Percentiles rank a stretch among this genome's conserved stretches.
These are phyloP conservation scores for Sextonia rubra DNA, from an alignment of 164 flowering plant species.

Conservation along the genomic window DNA sequence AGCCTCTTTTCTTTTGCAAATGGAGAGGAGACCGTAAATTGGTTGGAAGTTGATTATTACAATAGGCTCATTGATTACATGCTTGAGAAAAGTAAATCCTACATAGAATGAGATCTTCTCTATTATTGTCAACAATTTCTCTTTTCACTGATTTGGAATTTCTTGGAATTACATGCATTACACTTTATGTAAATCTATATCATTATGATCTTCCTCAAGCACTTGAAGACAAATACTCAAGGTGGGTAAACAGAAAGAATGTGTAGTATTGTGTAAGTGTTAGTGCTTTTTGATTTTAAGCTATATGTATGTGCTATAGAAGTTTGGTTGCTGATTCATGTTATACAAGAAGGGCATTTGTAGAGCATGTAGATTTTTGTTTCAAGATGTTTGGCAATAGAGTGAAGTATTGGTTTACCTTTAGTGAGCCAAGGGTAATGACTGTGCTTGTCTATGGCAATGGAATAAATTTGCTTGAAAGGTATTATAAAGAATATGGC, in stretches of 20 bases:
- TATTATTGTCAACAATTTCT: neutral
- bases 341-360: slow-evolving; percentile 50
- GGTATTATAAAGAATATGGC: slow-evolving; percentile 55
- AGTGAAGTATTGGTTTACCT: slow-evolving; percentile 77
- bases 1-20: neutral
- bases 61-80: slow-evolving; percentile 28
- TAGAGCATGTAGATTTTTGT: slow-evolving; percentile 72
- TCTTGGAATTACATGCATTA: slow-evolving; percentile 39
- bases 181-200: slow-evolving; percentile 71
- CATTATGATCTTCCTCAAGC: slow-evolving; percentile 74
- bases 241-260: slow-evolving; percentile 38
- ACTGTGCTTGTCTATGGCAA: slow-evolving; percentile 73
- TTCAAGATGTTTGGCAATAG: slow-evolving; percentile 71
- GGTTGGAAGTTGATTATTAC: slow-evolving; percentile 14
- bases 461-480: slow-evolving; percentile 59
- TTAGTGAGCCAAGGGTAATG: slow-evolving; percentile 69
- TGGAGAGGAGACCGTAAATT: slow-evolving; percentile 10
- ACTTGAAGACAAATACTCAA: slow-evolving; percentile 48
- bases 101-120: neutral
- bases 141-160: neutral
- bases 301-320: too few species aligned
- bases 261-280: slow-evolving; percentile 71
- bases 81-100: slow-evolving; percentile 21
- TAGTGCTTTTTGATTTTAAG: neutral
- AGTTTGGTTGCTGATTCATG: neutral